phyloP scores from a whole-genome alignment of 495 filamentous ascomycete species.

The Aspergillus campestris region DNA sequence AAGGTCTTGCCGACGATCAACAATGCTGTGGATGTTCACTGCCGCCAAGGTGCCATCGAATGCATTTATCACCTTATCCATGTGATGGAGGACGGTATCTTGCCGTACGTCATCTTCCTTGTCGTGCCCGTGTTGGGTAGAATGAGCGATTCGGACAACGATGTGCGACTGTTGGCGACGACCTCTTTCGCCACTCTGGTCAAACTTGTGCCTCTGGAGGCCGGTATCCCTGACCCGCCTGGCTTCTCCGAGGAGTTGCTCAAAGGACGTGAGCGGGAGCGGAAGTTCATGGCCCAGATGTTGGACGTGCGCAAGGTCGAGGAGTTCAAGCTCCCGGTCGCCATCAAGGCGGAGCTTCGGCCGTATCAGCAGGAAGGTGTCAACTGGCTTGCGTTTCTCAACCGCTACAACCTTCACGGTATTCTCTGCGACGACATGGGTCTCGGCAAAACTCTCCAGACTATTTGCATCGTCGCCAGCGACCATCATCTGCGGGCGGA shows the following conservation, averaged over 20 bases:
- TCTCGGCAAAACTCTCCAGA: slow-evolving; percentile 94
- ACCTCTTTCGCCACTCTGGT: slow-evolving; percentile 96
- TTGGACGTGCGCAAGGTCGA: slow-evolving; percentile 94
- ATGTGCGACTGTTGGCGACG: slow-evolving; percentile 87
- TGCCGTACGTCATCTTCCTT: slow-evolving; percentile 97
- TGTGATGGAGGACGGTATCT: slow-evolving; percentile 93
- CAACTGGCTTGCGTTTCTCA: slow-evolving; percentile 97
- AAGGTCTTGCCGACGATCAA: slow-evolving; percentile 83
- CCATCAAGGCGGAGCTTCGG: slow-evolving; percentile 90
- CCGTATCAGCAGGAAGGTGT: slow-evolving; percentile 98
- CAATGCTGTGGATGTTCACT: slow-evolving; percentile 74
- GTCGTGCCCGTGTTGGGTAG: slow-evolving; percentile 95
- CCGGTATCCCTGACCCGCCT: slow-evolving; percentile 92
- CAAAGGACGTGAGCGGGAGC: slow-evolving; percentile 80
- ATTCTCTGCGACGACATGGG: slow-evolving; percentile 99
- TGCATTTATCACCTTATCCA: slow-evolving; percentile 92
- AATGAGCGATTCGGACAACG: slow-evolving; percentile 98
- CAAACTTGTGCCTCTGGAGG: slow-evolving; percentile 97
- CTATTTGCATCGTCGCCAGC: slow-evolving; percentile 93
- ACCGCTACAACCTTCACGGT: slow-evolving; percentile 93
- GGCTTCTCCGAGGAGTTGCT: slow-evolving; percentile 83
- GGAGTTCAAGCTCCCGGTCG: slow-evolving; percentile 83
- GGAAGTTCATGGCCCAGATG: slow-evolving; percentile 95
- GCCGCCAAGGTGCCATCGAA: slow-evolving; percentile 89
- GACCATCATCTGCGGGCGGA: slow-evolving; percentile 91